Conservation (phyloP, 768 basidiomycete genomes). For the Phylloporus sp. region DNA sequence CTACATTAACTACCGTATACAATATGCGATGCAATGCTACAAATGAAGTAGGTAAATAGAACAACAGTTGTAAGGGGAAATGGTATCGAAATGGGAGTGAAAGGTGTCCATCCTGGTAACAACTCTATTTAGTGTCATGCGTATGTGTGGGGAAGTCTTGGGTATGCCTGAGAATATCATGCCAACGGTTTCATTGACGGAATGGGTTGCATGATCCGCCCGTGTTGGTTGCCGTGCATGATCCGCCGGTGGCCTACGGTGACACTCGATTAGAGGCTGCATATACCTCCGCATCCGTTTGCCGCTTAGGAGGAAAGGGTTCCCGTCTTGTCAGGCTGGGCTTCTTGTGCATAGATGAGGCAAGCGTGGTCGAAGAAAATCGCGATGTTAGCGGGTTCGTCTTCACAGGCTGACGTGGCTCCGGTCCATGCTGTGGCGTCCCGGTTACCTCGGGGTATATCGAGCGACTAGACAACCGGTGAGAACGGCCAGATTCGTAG, state of each 20-base stretch:
- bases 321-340: constrained; percentile 28
- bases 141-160: constrained; percentile 24
- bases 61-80: constrained; percentile 13
- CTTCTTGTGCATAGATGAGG: constrained; percentile 34
- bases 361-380: constrained; percentile 46
- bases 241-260: constrained; percentile 30
- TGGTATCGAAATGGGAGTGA: constrained; percentile 1
- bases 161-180: constrained; percentile 4
- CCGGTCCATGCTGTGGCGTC: constrained; percentile 52
- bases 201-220: constrained; percentile 55
- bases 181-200: constrained; percentile 34
- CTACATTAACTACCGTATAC: constrained; percentile 24
- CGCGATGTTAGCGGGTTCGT: constrained; percentile 42
- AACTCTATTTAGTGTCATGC: constrained; percentile 18
- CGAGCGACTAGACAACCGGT: constrained; percentile 45
- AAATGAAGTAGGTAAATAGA: constrained; percentile 14
- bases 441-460: constrained; percentile 73
- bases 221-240: constrained; percentile 41
- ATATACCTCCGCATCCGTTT: constrained; percentile 61
- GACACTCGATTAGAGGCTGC: constrained; percentile 44
- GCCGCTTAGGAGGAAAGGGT: constrained; percentile 25
- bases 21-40: constrained; percentile 13
- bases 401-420: constrained; percentile 71
- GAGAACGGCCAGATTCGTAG: constrained; percentile 25
- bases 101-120: not conserved